Evolutionary conservation across 257 asterid species (phyloP), one percentile per base, ranked within the genome.

Genomic region (Penstemon davidsonii): DNA sequence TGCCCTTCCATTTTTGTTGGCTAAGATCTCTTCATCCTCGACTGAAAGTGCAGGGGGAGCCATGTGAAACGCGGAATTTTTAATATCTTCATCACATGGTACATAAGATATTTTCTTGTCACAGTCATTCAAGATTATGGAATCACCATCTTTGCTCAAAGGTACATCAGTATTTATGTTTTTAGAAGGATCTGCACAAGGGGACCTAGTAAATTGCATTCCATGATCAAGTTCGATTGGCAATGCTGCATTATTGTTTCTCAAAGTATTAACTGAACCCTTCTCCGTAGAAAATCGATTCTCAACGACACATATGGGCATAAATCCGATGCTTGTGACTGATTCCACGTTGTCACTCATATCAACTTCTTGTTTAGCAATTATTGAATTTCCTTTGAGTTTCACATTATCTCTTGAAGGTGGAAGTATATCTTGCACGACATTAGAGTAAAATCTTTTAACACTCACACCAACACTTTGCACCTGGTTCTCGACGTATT

Each of bases 401-500:
- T 68, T 57, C 60, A 10, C 46, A 54, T 25, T 18, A 45, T 78
- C 75, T 55, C 5, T 79, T 49, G 70, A 40, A 57, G 68, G 78
- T 53, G 87, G 82, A 68, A 72, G 75, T 55, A 74, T 67, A 76
- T 85, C 94, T 70, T 75, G 85, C 69, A 83, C 80, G 50, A 80
- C 85, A 71, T 78, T 65, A 56, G 90, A 77, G 73, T 73, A 88
- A 8, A 91, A 63, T 45, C 65, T 82, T 75, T 80, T 82, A 72
- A 90, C 83, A 70, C 81, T 78, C 64, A 36, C 74, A 42, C 90
- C 88, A 76, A 86, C 90, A 76, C 62, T 75, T 42, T 90, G 88
- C 79, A 79, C 91, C 64, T 81, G 88, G 68, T 77, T 78, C 84
- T 74, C 95, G 5, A 86, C 87, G 69, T 72, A 86, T 75, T 79